Evolutionary conservation across 129 eudicot genomes (phyloP), one percentile per base, ranked within the genome.

Genomic region (Tagetes erecta): DNA sequence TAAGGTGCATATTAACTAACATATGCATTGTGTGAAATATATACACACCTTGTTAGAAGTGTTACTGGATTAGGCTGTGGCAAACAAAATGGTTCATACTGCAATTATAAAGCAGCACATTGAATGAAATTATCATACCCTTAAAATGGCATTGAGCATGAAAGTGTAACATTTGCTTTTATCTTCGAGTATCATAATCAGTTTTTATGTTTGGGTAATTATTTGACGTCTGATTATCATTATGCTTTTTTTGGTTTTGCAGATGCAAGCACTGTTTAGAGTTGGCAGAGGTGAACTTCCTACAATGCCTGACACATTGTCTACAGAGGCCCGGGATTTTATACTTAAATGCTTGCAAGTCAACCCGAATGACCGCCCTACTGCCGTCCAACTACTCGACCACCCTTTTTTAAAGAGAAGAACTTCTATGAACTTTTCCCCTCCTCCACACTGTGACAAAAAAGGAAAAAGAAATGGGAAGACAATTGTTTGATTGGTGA

Each of bases 231-330:
- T 3, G 40, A 58, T 9, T 2, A 58, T 58, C 8, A 42, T 5
- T 4, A 55, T 55, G 10, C 27, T 20, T 8, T 8, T 73, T 42
- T 52, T 86, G 75, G 14, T 49, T 37, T 45, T 20, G 6, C 83
- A 91, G 96, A 81, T 88, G 92, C 92, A 80, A 85, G 97, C 97
- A 47, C 65, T 92, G 45, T 89, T 85, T 80, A 85, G 84, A 74
- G n/a, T n/a, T n/a, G 97, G 97, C 66, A 80, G 58, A 70, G 96
- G 96, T 64, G 80, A 79, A 41, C 93, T 73, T 41, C 97, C 97
- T 10, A 80, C 73, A 4, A 80, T 92, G 42, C 93, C 97, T 30
- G 42, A 80, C 66, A 67, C 91, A 20, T 78, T 92, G 71, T 92
- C 97, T 64, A 72, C 60, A 9, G 93, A 92, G 75, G 96, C 96